phyloP scores from a whole-genome alignment of 2,329 filamentous ascomycete species.

The Colletotrichum spaethianum region DNA sequence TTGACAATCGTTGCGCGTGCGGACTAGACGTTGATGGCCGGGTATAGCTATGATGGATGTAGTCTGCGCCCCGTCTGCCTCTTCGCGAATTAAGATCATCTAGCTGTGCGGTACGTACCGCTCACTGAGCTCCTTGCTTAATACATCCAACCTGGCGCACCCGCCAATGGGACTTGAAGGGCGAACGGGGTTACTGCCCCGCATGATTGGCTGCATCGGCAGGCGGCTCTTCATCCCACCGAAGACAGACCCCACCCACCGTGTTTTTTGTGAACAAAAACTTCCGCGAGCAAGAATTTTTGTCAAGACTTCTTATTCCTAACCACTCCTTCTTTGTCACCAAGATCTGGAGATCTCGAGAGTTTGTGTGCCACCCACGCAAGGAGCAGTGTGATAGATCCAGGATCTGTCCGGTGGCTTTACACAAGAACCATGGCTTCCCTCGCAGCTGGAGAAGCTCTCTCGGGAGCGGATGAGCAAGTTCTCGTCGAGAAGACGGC shows the following conservation, averaged over 20 bases:
- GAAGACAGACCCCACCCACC: slow-evolving; percentile 27
- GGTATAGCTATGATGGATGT: not conserved
- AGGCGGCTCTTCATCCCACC: slow-evolving; percentile 26
- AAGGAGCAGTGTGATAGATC: slow-evolving; percentile 2
- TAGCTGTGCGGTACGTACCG: not conserved
- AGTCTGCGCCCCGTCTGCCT: not conserved
- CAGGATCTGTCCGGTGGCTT: not conserved
- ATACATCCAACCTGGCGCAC: not conserved
- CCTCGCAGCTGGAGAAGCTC: slow-evolving; percentile 12
- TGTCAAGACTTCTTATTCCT: rapidly evolving
- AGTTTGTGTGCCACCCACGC: slow-evolving; percentile 14
- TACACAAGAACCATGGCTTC: slow-evolving; percentile 29
- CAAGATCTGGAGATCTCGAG: slow-evolving; percentile 18
- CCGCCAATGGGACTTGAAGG: not conserved
- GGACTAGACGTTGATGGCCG: not conserved
- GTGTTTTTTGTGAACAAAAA: slow-evolving; percentile 29
- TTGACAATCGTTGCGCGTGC: not conserved
- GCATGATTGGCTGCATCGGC: slow-evolving; percentile 24
- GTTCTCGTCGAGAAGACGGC: slow-evolving; percentile 45
- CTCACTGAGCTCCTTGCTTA: slow-evolving; percentile 2
- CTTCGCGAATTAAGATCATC: not conserved
- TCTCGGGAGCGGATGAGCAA: slow-evolving; percentile 37
- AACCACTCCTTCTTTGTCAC: slow-evolving; percentile 10
- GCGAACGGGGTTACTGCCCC: not conserved
- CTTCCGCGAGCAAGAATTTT: slow-evolving; percentile 19